phyloP scores from a whole-genome alignment of 768 basidiomycete genomes.

The Suillus variegatus region DNA sequence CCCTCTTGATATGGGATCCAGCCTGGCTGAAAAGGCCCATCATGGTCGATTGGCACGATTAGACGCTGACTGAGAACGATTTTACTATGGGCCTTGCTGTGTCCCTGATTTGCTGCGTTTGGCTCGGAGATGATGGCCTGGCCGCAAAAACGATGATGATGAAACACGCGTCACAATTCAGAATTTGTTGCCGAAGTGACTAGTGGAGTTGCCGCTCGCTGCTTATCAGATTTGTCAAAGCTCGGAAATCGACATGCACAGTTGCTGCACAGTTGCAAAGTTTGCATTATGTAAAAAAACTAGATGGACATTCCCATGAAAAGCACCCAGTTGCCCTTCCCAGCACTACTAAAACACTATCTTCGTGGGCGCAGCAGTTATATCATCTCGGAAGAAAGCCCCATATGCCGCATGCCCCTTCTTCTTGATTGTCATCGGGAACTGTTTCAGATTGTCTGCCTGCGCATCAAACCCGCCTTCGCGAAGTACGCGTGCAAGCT shows the following conservation, averaged over 20 bases:
- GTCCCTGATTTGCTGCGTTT: slow-evolving; percentile 2
- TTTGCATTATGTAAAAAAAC: neutral
- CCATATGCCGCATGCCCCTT: slow-evolving; percentile 90
- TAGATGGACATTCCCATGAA: neutral
- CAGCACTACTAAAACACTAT: slow-evolving; percentile 60
- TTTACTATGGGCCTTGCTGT: neutral
- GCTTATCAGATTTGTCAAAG: neutral
- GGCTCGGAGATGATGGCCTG: neutral
- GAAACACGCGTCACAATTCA: slow-evolving; percentile 4
- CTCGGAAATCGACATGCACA: neutral
- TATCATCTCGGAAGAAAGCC: slow-evolving; percentile 73
- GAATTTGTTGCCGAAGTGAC: neutral
- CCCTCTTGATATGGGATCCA: slow-evolving; percentile 62
- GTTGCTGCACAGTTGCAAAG: neutral
- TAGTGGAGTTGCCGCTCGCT: neutral
- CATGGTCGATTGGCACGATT: slow-evolving; percentile 44
- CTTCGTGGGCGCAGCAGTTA: slow-evolving; percentile 67
- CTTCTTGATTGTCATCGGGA: slow-evolving; percentile 98
- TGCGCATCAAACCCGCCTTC: slow-evolving; percentile 85
- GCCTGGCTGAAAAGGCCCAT: slow-evolving; percentile 80
- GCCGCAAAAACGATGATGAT: neutral
- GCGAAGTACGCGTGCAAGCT: slow-evolving; percentile 85
- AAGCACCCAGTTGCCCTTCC: neutral
- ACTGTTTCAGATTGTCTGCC: slow-evolving; percentile 63
- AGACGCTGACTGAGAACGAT: neutral